A percentile compares a stretch with the other conserved stretches of the same genome.
Evolutionary conservation across 192 early-diverging fungal genomes (phyloP).

Genomic region (Helicostylum pulchrum): DNA sequence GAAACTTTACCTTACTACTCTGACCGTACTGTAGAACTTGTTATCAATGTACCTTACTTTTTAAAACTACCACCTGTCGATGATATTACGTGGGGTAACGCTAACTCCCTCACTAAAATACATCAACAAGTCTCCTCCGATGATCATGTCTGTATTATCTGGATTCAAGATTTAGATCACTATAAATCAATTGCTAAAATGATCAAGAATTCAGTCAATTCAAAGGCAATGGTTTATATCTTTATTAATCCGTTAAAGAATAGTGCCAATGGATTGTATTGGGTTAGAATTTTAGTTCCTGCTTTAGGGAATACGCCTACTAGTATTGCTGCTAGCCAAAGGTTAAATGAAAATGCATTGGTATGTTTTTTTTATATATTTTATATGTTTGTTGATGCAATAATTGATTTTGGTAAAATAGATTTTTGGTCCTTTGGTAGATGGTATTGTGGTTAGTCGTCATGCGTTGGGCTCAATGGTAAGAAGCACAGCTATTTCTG

Average conservation of each 20-base stretch:
- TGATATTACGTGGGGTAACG: neutral
- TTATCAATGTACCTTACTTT: conserved; percentile 71
- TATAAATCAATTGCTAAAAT: conserved; percentile 46
- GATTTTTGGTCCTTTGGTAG: conserved; percentile 65
- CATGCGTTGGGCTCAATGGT: conserved; percentile 66
- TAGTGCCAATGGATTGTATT: conserved; percentile 60
- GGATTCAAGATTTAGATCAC: conserved; percentile 61
- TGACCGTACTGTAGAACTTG: conserved; percentile 59
- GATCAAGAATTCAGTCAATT: conserved; percentile 18
- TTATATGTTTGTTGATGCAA: neutral
- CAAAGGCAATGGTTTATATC: conserved; percentile 51
- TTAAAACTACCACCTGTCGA: conserved; percentile 31
- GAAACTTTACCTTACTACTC: conserved; percentile 69
- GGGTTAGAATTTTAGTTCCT: conserved; percentile 58
- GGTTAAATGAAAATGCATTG: conserved; percentile 45
- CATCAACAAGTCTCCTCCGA: conserved; percentile 52
- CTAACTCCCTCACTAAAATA: conserved; percentile 21
- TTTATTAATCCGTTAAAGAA: conserved; percentile 67
- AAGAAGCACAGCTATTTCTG: conserved; percentile 68
- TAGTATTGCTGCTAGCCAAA: conserved; percentile 27
- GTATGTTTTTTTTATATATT: conserved; percentile 29
- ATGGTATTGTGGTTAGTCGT: conserved; percentile 69
- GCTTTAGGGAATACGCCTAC: conserved; percentile 17
- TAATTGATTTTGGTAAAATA: conserved; percentile 16
- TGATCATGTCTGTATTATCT: conserved; percentile 67